Conservation (phyloP, 306 rosid species). For the Glycine soja region DNA sequence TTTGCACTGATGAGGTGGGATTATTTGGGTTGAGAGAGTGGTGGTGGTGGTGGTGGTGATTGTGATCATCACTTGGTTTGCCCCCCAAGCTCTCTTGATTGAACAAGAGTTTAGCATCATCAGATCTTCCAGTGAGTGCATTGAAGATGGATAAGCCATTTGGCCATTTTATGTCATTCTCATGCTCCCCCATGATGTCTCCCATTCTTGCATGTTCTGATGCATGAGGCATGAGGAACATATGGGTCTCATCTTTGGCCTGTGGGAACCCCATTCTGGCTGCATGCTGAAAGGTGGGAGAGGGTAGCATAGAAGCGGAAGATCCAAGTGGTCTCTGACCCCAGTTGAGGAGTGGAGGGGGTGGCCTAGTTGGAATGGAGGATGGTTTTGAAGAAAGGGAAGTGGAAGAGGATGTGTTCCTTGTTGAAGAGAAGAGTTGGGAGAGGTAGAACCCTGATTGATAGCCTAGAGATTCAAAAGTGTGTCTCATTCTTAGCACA, state of each 20-base stretch:
- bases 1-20: background rate
- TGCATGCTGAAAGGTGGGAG: conserved; percentile 65
- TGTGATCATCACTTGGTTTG: conserved; percentile 53
- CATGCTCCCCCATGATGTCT: conserved; percentile 78
- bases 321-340: conserved; percentile 67
- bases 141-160: conserved; percentile 81
- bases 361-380: conserved; percentile 64
- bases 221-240: conserved; percentile 77
- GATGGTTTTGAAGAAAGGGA: conserved; percentile 71
- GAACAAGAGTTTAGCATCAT: conserved; percentile 78
- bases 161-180: conserved; percentile 84
- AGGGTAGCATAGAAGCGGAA: conserved; percentile 61
- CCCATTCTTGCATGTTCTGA: conserved; percentile 60
- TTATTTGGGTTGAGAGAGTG: conserved; percentile 23
- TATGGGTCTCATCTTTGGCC: conserved; percentile 72
- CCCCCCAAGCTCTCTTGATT: conserved; percentile 64
- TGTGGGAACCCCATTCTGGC: conserved; percentile 66
- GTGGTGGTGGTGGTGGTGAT: conserved; percentile 38
- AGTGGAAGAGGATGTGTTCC: conserved; percentile 66
- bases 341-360: conserved; percentile 76
- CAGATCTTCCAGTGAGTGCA: conserved; percentile 72
- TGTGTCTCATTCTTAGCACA: conserved; percentile 95
- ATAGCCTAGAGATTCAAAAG: conserved; percentile 87
- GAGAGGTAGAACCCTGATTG: conserved; percentile 93
- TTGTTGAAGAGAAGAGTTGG: conserved; percentile 84